Percentiles rank a stretch among this genome's conserved stretches.
phyloP scores from a whole-genome alignment of 345 rosid species.

The Citrus unshiu region DNA sequence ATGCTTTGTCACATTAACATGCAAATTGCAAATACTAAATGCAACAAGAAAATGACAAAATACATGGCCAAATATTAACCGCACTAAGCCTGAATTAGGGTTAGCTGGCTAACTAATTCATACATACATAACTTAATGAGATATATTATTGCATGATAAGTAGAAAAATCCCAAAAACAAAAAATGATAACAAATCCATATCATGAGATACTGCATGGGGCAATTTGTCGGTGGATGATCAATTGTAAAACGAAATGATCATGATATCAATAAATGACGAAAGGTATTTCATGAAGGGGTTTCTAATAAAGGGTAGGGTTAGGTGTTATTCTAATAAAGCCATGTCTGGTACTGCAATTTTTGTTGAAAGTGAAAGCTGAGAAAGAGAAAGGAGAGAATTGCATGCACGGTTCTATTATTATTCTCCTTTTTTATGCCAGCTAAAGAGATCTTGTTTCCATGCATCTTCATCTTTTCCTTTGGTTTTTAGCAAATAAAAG shows the following conservation, averaged over 20 bases:
- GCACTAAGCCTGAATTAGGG: conserved; percentile 10
- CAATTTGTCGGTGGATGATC: conserved; percentile 12
- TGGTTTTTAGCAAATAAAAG: conserved; percentile 28
- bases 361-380: neutral
- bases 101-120: conserved; percentile 2
- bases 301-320: conserved; percentile 46
- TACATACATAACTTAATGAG: neutral
- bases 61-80: neutral
- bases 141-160: neutral
- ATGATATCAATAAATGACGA: conserved; percentile 31
- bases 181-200: neutral
- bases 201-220: conserved; percentile 27
- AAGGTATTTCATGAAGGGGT: conserved; percentile 24
- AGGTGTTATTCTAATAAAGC: conserved; percentile 54
- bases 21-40: neutral
- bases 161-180: neutral
- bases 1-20: neutral
- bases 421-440: conserved; percentile 8
- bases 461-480: conserved; percentile 23
- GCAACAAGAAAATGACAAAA: conserved; percentile 18
- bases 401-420: conserved; percentile 23
- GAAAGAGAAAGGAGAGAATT: conserved; percentile 12
- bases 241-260: conserved; percentile 2
- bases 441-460: conserved; percentile 16
- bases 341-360: conserved; percentile 44